These are phyloP conservation scores for Ceraceosorus guamensis DNA, from an alignment of 1,284 basidiomycete genomes.

Conservation along the genomic window DNA sequence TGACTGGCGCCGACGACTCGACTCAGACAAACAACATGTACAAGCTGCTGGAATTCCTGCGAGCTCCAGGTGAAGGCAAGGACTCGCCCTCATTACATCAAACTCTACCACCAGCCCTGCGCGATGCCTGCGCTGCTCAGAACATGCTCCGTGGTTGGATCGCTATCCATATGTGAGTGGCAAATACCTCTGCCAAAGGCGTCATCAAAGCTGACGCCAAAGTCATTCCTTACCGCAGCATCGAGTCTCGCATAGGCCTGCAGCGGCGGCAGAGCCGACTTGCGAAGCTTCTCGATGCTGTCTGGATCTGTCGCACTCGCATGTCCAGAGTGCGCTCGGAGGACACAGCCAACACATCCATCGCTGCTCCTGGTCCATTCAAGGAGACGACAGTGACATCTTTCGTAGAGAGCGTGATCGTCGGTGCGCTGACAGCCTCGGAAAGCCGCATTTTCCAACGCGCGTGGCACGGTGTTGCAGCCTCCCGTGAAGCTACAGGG, in stretches of 20 bases:
- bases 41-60: conserved; percentile 31
- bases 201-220: background rate
- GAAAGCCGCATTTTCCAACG: conserved; percentile 34
- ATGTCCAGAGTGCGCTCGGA: conserved; percentile 20
- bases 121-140: conserved; percentile 36
- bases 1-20: conserved; percentile 22
- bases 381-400: conserved; percentile 36
- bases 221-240: conserved; percentile 4
- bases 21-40: conserved; percentile 34
- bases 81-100: conserved; percentile 16
- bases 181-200: background rate
- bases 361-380: conserved; percentile 19
- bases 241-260: conserved; percentile 38
- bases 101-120: conserved; percentile 26
- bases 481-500: conserved; percentile 17
- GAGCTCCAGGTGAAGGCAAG: conserved; percentile 6
- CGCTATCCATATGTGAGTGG: conserved; percentile 31
- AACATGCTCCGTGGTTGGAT: conserved; percentile 39
- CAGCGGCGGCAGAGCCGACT: conserved; percentile 29
- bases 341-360: conserved; percentile 1
- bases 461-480: conserved; percentile 41
- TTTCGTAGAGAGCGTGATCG: conserved; percentile 40
- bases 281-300: conserved; percentile 36
- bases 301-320: conserved; percentile 37
- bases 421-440: conserved; percentile 30